Base-by-base conservation (phyloP, 2,329 filamentous ascomycete species). In the Aspergillus quadrilineatus region DNA sequence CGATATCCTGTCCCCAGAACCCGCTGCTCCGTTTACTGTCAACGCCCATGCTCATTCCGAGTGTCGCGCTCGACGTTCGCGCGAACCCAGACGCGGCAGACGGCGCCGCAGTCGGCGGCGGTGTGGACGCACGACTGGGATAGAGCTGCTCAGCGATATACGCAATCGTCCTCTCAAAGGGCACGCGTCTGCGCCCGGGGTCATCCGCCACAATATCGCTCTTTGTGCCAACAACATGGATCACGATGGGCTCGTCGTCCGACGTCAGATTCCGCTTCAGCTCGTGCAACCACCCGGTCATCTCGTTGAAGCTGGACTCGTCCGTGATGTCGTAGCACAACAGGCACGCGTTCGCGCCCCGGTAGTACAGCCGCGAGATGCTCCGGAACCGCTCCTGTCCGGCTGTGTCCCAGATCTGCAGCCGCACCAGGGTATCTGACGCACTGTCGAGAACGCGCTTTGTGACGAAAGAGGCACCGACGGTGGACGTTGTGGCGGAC, bases 401-500 rank as follows among this genome's bases (percentile, higher is more conserved):
- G 56, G 93, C 91, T 34, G 92, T 97, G 71, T 97, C 92, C 92
- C 92, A 97, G 64, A 97, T 95, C 70, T 97, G 92, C 37, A 97
- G 80, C n/a, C 92, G 86, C 36, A 97, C 91, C 26, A 89, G 82
- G 1, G 91, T 94, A 67, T 93, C 90, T 22, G 88, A 90, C 71
- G 96, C 90, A 60, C 85, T 85, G 75, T 97, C 92, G 63, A 89
- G 81, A 58, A 92, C 87, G 68, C 87, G 85, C 76, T 92, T 92
- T 43, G 89, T 89, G 71, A 91, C 80, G 73, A 92, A 92, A 69
- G 86, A 89, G 29, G 89, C 89, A 70, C 89, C 89, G 57, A 92
- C 86, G n/a, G 89, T 92, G 4, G 86, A 89, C 53, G 76, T 71
- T 59, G 75, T 73, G 42, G 69, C 66, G 30, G 75, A 65, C n/a